Base-by-base conservation (phyloP, 768 basidiomycete species). In the Mycena belliarum region DNA sequence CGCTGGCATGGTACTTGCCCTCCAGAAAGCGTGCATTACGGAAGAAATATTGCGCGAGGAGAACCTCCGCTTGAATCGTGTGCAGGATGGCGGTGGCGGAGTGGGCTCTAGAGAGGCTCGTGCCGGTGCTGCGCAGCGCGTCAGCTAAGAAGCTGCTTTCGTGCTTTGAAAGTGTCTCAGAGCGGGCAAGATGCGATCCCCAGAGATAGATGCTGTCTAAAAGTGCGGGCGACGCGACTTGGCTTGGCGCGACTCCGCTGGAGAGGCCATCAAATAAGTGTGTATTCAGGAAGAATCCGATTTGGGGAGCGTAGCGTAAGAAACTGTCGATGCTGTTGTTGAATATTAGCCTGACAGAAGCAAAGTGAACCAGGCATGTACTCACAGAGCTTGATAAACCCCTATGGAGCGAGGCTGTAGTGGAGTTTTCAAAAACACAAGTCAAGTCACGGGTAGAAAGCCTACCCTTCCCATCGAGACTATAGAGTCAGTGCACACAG, bases 51-150 rank as follows among this genome's bases (percentile, higher is more conserved):
- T 52, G 51, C 4, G 64, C 48, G 26, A 65, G 57, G 33, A 65
- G 57, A 16, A 65, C 24, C 23, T 62, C 49, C 4, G 64, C 64
- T 32, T 65, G 64, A n/a, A 65, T 56, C 1, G 64, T 57, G 15
- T 65, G 60, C 4, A 59, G 1, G 6, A 57, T 29, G 21, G 45
- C 52, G 20, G 24, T 43, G 43, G 59, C n/a, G 16, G 44, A 37
- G 47, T 55, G 49, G 9, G 35, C 24, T 14, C n/a, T 47, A 15
- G 51, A 32, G 35, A 59, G 58, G 23, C 41, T 24, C 2, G 35
- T 12, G 20, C 52, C 41, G 18, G 42, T 18, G 35, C 42, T 59
- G 40, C 48, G 58, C 10, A 59, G 52, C 2, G 63, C 60, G 37
- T 45, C 49, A 2, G 57, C 24, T 28, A 64, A 41, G 15, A 64